These are phyloP conservation scores for Torulaspora franciscae DNA, from an alignment of 805 yeast species.

Conservation along the genomic window DNA sequence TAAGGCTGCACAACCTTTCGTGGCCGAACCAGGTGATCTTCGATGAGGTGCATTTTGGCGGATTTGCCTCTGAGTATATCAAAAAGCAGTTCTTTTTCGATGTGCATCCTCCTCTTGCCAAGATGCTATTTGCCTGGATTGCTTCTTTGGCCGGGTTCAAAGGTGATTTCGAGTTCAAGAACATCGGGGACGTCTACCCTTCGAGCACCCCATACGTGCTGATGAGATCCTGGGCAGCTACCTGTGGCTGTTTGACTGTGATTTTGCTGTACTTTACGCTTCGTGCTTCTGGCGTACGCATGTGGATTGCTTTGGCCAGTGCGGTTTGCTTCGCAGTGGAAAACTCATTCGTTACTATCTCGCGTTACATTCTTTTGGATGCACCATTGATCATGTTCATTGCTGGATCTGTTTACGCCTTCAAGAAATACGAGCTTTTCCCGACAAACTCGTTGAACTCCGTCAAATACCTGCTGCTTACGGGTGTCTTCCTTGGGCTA, in stretches of 20 bases:
- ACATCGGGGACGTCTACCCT: conserved; percentile 64
- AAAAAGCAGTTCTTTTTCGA: conserved; percentile 63
- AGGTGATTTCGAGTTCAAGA: conserved; percentile 63
- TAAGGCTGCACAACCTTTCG: conserved; percentile 58
- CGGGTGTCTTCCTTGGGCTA: conserved; percentile 67
- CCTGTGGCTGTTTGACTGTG: conserved; percentile 64
- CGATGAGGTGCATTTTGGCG: conserved; percentile 94
- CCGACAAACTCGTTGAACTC: conserved; percentile 56
- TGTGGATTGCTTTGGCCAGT: conserved; percentile 55
- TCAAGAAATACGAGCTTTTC: conserved; percentile 60
- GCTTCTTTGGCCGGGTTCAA: conserved; percentile 63
- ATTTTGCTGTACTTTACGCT: conserved; percentile 61
- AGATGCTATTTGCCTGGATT: conserved; percentile 69
- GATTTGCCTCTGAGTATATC: conserved; percentile 83
- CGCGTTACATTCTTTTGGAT: conserved; percentile 70
- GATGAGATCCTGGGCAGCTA: conserved; percentile 69
- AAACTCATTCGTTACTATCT: conserved; percentile 63
- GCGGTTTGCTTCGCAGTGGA: conserved; percentile 56
- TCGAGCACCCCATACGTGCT: conserved; percentile 51
- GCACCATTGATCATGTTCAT: conserved; percentile 74
- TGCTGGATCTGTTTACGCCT: conserved; percentile 62
- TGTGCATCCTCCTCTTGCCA: conserved; percentile 76
- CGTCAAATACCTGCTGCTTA: conserved; percentile 55
- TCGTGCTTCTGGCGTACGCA: conserved; percentile 66
- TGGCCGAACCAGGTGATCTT: conserved; percentile 80